Conservation (phyloP, 352 stramenopile species). For the Phytophthora sansomeana region DNA sequence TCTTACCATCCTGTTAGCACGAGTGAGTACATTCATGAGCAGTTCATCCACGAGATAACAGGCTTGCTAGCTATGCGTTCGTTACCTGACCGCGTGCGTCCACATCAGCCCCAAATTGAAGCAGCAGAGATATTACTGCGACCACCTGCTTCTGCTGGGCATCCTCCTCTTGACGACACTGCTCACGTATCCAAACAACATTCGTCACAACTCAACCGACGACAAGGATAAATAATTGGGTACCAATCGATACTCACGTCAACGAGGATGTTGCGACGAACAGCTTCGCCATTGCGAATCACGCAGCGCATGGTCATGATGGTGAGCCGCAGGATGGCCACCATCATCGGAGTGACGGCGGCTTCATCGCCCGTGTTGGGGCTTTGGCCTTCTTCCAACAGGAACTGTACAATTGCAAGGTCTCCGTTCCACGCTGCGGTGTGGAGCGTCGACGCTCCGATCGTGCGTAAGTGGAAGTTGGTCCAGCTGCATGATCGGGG, state of each 20-base stretch:
- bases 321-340: constrained; percentile 25
- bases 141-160: constrained; percentile 7
- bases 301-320: constrained; percentile 34
- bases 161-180: constrained; percentile 33
- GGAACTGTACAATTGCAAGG: constrained; percentile 10
- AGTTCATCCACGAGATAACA: neutral
- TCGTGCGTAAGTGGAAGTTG: constrained; percentile 6
- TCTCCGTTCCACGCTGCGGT: constrained; percentile 20
- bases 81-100: constrained; percentile 21
- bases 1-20: constrained; percentile 26
- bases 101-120: constrained; percentile 11
- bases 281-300: constrained; percentile 14
- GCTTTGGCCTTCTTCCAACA: constrained; percentile 23
- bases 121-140: constrained; percentile 13
- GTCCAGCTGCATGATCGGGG: constrained; percentile 19
- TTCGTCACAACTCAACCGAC: neutral
- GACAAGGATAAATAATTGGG: neutral
- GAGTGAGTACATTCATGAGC: neutral
- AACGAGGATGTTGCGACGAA: constrained; percentile 32
- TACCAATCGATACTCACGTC: constrained; percentile 22
- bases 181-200: neutral
- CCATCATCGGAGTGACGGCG: constrained; percentile 33
- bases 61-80: neutral
- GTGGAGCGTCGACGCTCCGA: constrained; percentile 23
- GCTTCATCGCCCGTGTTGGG: constrained; percentile 27